phyloP scores from a whole-genome alignment of 352 stramenopile species.

The Phytophthora parvispora region DNA sequence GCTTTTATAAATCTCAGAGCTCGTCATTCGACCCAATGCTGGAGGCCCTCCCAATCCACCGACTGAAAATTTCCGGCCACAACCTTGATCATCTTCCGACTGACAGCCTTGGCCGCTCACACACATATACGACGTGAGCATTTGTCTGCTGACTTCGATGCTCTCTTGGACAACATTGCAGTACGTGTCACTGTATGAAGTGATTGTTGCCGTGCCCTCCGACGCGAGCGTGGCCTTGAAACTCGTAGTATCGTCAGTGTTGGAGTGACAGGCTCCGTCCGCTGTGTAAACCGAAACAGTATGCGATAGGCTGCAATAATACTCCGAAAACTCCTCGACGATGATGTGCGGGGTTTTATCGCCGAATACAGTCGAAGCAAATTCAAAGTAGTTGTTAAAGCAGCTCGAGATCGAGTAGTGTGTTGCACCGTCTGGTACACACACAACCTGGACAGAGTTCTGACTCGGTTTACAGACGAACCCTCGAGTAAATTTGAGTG shows the following conservation, averaged over 20 bases:
- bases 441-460: neutral
- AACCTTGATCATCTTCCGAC: neutral
- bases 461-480: neutral
- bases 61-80: neutral
- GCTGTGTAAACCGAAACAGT: neutral
- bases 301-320: neutral
- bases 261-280: constrained; percentile 1
- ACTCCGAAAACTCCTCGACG: neutral
- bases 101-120: neutral
- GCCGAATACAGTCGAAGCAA: neutral
- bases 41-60: neutral
- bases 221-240: constrained; percentile 2
- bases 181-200: neutral
- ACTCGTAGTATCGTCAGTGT: constrained; percentile 9
- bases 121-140: neutral
- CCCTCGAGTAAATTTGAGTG: constrained; percentile 2
- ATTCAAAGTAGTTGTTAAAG: neutral
- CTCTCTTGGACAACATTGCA: neutral
- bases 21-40: neutral
- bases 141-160: neutral
- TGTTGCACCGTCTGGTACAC: neutral
- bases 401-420: constrained; percentile 6
- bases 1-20: neutral
- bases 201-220: neutral
- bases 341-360: constrained; percentile 4